Conservation (phyloP, 306 rosid genomes). For the Lablab purpureus region DNA sequence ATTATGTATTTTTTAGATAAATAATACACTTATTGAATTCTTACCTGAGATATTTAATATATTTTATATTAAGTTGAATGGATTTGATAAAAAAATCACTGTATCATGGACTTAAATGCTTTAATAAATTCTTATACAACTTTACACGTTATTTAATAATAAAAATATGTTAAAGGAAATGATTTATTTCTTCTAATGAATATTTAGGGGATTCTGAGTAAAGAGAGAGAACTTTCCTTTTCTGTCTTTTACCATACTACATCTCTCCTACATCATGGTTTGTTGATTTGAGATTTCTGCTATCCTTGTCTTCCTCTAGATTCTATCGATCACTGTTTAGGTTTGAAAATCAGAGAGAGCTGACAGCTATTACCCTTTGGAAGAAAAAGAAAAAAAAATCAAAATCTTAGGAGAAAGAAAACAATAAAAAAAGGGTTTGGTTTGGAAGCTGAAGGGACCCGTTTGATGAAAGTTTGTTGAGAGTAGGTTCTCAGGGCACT, state of each 20-base stretch:
- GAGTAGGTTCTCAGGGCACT: slow-evolving; percentile 49
- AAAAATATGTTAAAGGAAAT: not conserved
- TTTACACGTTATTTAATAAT: not conserved
- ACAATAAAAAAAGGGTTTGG: slow-evolving; percentile 30
- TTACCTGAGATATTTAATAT: not conserved
- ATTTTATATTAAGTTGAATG: not conserved
- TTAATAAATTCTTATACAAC: not conserved
- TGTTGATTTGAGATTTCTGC: slow-evolving; percentile 55
- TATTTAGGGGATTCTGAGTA: slow-evolving; percentile 42
- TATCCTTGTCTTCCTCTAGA: slow-evolving; percentile 52
- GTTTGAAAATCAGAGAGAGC: slow-evolving; percentile 51
- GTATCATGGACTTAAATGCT: not conserved
- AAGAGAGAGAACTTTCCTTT: slow-evolving; percentile 60
- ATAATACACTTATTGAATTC: not conserved
- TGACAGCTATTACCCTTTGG: slow-evolving; percentile 41
- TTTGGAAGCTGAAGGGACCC: slow-evolving; percentile 50
- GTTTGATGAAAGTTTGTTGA: slow-evolving; percentile 50
- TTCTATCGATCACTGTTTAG: slow-evolving; percentile 47
- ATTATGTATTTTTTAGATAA: too few relatives aligned
- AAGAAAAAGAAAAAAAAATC: not conserved
- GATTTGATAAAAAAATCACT: not conserved
- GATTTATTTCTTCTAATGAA: not conserved
- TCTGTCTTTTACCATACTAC: slow-evolving; percentile 44
- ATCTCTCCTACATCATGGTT: slow-evolving; percentile 40
- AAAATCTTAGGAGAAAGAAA: not conserved